Percentiles rank a stretch among this genome's conserved stretches.
phyloP scores from a whole-genome alignment of 2,329 filamentous ascomycete species.

The Scedosporium boydii region DNA sequence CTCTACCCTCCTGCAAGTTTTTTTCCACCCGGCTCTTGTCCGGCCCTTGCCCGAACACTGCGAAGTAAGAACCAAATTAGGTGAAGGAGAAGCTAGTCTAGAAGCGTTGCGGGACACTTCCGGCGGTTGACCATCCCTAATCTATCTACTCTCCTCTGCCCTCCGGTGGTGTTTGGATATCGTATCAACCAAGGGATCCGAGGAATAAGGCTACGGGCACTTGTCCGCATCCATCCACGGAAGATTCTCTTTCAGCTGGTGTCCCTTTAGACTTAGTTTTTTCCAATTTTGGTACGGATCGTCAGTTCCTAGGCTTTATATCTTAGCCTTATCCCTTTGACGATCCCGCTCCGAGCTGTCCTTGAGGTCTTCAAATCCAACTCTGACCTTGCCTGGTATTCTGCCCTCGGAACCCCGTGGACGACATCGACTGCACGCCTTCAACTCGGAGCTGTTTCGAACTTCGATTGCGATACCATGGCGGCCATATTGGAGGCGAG shows the following conservation, averaged over 20 bases:
- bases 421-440: background rate
- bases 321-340: background rate
- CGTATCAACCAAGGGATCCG: background rate
- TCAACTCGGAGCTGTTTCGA: background rate
- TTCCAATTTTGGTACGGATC: background rate
- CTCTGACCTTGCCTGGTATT: constrained; percentile 7
- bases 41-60: no score
- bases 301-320: background rate
- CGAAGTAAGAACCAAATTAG: no score
- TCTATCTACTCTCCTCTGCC: background rate
- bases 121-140: background rate
- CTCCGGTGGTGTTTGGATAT: background rate
- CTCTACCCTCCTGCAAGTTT: no score
- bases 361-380: background rate
- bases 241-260: background rate
- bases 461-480: constrained; percentile 10
- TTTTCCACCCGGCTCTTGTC: no score
- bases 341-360: background rate
- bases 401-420: no score
- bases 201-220: background rate
- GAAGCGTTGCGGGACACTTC: no score
- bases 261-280: background rate
- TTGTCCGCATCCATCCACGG: background rate
- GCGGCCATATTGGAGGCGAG: constrained; percentile 22
- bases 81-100: no score